Evolutionary conservation across 768 basidiomycete species (phyloP), one percentile per base, ranked within the genome.

Genomic region (Asterophora lycoperdoides): DNA sequence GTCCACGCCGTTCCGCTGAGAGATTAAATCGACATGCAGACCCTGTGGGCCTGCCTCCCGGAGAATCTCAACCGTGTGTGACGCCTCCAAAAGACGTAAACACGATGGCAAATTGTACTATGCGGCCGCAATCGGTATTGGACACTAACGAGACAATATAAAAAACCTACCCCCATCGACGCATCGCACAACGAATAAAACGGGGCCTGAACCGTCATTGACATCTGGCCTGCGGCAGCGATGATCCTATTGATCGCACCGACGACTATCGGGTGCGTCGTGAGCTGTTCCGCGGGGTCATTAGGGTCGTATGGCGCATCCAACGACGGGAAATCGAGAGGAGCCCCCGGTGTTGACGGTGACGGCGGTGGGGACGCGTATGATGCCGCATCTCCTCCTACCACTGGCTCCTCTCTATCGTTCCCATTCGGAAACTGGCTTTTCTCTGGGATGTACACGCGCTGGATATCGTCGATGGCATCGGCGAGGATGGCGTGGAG

Each of bases 101-200:
- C 85, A 88, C 4, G 84, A 79, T 0, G 88, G 84, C 14, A 89
- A 70, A 58, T 86, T 83, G 57, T 87, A 88, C 84, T 88, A 48
- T n/a, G 45, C 28, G 32, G 15, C 33, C 45, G 33, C 18, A 44
- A 18, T 15, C 29, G 42, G 26, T 29, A 41, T 28, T 28, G 18
- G 13, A 36, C 8, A 29, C 33, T 42, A 29, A 34, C 18, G 30
- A 48, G 9, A 29, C 2, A 35, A 18, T 18, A 5, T 17, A 15
- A 2, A 41, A 48, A 43, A 70, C 83, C 52, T 57, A 88, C 86
- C 34, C 74, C 78, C 81, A 87, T 84, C 13, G 72, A 65, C 2
- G 84, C 84, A 61, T 89, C 87, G 57, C 84, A 86, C 7, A 89
- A 67, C n/a, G 78, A 77, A 26, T 85, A 66, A 62, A 88, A 86